These are phyloP conservation scores for Nakazawaea molendinolei DNA, from an alignment of 805 yeast species.

Conservation along the genomic window DNA sequence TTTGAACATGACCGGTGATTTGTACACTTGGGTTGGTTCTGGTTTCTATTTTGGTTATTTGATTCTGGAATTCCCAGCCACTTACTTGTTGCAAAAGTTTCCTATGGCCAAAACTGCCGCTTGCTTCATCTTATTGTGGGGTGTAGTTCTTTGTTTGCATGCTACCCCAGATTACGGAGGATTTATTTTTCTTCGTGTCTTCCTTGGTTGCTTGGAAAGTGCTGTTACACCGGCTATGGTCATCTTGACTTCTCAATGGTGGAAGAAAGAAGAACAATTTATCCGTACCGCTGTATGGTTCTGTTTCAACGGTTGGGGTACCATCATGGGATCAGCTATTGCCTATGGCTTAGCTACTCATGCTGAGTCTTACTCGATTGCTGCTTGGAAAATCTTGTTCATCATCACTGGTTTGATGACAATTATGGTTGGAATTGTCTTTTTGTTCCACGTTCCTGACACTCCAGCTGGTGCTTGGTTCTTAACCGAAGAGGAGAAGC, in stretches of 20 bases:
- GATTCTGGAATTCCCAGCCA: slow-evolving; percentile 28
- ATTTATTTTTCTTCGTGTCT: slow-evolving; percentile 35
- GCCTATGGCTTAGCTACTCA: slow-evolving; percentile 39
- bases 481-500: slow-evolving; percentile 38
- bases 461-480: slow-evolving; percentile 45
- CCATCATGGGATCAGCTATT: slow-evolving; percentile 38
- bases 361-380: slow-evolving; percentile 33
- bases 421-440: slow-evolving; percentile 39
- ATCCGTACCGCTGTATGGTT: slow-evolving; percentile 33
- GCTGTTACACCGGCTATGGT: slow-evolving; percentile 50
- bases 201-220: slow-evolving; percentile 44
- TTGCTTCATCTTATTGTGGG: slow-evolving; percentile 28
- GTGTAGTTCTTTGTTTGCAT: slow-evolving; percentile 24
- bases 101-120: slow-evolving; percentile 32
- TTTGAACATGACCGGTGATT: slow-evolving; percentile 28
- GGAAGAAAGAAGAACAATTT: slow-evolving; percentile 38
- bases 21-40: slow-evolving; percentile 28
- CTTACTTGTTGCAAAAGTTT: slow-evolving; percentile 28
- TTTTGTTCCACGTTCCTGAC: slow-evolving; percentile 38
- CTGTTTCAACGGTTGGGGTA: slow-evolving; percentile 34
- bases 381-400: slow-evolving; percentile 52
- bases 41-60: slow-evolving; percentile 31
- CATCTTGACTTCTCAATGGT: slow-evolving; percentile 49
- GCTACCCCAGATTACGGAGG: slow-evolving; percentile 33
- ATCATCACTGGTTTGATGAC: slow-evolving; percentile 55